Percentiles rank a stretch among this genome's conserved stretches.
phyloP scores from a whole-genome alignment of 176 grass and related monocot species.

The Triticum timopheevii region DNA sequence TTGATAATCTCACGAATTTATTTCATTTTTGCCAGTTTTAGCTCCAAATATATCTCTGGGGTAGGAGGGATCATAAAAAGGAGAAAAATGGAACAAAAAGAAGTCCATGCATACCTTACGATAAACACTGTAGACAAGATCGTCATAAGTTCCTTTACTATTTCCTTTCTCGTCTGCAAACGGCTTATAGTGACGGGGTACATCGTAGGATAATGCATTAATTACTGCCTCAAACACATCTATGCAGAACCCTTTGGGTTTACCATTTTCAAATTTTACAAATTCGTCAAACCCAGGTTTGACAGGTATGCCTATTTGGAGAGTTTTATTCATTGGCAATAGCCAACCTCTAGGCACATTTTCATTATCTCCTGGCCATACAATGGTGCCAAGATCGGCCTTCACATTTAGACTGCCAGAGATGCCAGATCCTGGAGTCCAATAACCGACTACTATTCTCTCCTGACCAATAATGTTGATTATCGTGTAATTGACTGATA shows the following conservation, averaged over 20 bases:
- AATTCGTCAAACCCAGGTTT: constrained; percentile 56
- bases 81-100: neutral
- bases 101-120: constrained; percentile 43
- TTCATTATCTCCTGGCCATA: constrained; percentile 49
- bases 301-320: constrained; percentile 56
- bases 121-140: constrained; percentile 69
- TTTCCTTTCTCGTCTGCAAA: constrained; percentile 36
- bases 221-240: constrained; percentile 60
- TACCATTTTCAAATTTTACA: constrained; percentile 22
- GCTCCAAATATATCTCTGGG: neutral
- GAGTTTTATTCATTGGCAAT: constrained; percentile 42
- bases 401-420: constrained; percentile 15
- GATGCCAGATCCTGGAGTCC: constrained; percentile 26
- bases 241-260: constrained; percentile 33
- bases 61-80: neutral
- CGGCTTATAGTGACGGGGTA: neutral
- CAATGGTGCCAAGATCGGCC: constrained; percentile 18
- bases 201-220: constrained; percentile 27
- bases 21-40: neutral
- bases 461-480: constrained; percentile 34
- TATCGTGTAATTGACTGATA: constrained; percentile 56
- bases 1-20: neutral
- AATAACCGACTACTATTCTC: constrained; percentile 38
- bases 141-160: constrained; percentile 63
- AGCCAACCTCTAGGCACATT: constrained; percentile 61